Percentiles rank a stretch among this genome's conserved stretches.
These are phyloP conservation scores for Colletotrichum higginsianum DNA, from an alignment of 2,329 filamentous ascomycete species.

Conservation along the genomic window DNA sequence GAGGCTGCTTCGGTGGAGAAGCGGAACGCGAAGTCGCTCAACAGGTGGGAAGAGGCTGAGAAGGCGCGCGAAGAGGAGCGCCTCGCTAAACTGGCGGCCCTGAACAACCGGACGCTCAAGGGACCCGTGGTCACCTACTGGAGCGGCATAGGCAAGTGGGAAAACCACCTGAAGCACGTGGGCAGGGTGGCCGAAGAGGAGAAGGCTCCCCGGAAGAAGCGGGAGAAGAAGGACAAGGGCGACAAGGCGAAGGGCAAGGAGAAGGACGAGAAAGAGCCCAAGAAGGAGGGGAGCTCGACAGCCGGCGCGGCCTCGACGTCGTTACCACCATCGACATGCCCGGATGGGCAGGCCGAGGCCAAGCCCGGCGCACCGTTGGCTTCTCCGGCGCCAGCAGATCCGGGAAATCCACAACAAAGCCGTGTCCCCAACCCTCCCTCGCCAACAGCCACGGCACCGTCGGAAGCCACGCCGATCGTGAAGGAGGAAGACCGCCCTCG, in stretches of 20 bases:
- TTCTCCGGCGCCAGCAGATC: constrained; percentile 10
- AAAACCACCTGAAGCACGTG: constrained; percentile 80
- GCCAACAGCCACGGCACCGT: background rate
- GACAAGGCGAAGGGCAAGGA: constrained; percentile 54
- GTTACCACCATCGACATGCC: constrained; percentile 3
- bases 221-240: constrained; percentile 65
- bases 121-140: constrained; percentile 93
- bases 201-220: constrained; percentile 68
- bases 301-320: constrained; percentile 32
- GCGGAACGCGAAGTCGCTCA: constrained; percentile 90
- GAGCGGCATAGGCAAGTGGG: constrained; percentile 91
- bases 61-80: constrained; percentile 89
- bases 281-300: constrained; percentile 38
- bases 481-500: constrained; percentile 35
- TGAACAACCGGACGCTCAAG: constrained; percentile 88
- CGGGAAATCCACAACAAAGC: constrained; percentile 4
- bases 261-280: constrained; percentile 44
- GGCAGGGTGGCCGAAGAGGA: constrained; percentile 77
- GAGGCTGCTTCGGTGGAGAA: constrained; percentile 89
- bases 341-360: constrained; percentile 9
- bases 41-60: constrained; percentile 94
- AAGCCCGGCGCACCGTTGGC: background rate
- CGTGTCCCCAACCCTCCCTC: constrained; percentile 7
- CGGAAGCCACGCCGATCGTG: constrained; percentile 1
- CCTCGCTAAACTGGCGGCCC: constrained; percentile 84